Percentiles rank a stretch among this genome's conserved stretches.
phyloP scores from a whole-genome alignment of 2,329 filamentous ascomycete species.

The Penicillium hesseltinei region DNA sequence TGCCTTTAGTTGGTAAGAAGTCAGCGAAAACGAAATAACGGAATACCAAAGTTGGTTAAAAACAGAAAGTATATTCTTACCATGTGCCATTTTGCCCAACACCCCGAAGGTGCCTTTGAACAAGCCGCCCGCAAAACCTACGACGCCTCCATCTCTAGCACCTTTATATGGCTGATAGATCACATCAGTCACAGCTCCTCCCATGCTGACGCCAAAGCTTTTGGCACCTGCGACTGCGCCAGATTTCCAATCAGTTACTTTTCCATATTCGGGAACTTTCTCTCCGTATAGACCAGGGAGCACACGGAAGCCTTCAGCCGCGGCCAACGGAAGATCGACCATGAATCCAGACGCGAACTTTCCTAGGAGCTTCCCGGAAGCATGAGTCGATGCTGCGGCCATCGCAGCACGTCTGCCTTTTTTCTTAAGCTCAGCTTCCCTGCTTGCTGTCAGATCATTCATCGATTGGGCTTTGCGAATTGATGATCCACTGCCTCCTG shows the following conservation, averaged over 20 bases:
- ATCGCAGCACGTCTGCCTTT: constrained; percentile 1
- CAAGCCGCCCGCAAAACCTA: constrained; percentile 35
- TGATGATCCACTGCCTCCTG: neutral
- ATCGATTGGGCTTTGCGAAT: neutral
- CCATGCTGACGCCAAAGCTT: constrained; percentile 34
- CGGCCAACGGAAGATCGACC: constrained; percentile 39
- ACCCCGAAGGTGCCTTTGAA: constrained; percentile 30
- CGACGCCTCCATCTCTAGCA: constrained; percentile 31
- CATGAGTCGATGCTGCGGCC: neutral
- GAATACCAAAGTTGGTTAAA: too few species aligned
- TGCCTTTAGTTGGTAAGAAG: neutral
- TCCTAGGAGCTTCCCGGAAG: constrained; percentile 24
- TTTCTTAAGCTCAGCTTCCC: neutral
- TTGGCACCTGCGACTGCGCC: constrained; percentile 34
- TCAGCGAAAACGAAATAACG: neutral
- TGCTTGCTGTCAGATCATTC: neutral
- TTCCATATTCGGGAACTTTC: constrained; percentile 30
- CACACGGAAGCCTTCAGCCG: constrained; percentile 37
- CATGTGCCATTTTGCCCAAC: neutral
- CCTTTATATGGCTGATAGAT: constrained; percentile 33
- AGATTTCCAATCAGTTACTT: constrained; percentile 35
- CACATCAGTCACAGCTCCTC: constrained; percentile 32
- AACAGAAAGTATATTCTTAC: neutral
- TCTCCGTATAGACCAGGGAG: constrained; percentile 40
- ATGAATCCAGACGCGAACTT: constrained; percentile 30